Conservation (phyloP, 345 rosid species). For the Tarenaya hassleriana region DNA sequence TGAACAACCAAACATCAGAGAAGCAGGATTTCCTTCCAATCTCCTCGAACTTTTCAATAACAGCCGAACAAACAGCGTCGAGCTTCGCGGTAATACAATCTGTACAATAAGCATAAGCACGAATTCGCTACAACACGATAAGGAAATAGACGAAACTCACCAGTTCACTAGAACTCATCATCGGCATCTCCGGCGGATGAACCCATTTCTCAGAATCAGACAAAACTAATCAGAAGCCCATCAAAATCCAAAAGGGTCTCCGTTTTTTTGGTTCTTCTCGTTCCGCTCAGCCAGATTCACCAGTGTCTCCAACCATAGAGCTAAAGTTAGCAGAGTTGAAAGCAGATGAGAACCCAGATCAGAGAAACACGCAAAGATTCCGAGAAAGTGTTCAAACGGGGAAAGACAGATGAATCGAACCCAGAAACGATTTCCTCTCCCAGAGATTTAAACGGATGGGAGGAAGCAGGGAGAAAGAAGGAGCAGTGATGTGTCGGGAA, state of each 20-base stretch:
- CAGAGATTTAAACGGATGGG: too few relatives aligned
- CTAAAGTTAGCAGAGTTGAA: neutral
- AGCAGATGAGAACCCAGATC: conserved; percentile 28
- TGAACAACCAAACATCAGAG: conserved; percentile 8
- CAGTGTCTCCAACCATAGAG: conserved; percentile 8
- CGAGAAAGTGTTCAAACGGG: conserved; percentile 3
- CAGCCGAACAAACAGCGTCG: neutral
- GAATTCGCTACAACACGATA: neutral
- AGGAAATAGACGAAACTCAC: conserved; percentile 15
- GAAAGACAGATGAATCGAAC: too few relatives aligned
- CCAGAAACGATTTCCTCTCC: too few relatives aligned
- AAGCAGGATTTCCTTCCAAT: neutral
- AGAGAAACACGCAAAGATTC: conserved; percentile 10
- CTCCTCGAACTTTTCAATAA: conserved; percentile 1
- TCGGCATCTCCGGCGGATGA: neutral
- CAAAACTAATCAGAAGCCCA: conserved; percentile 8
- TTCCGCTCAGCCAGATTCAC: conserved; percentile 10
- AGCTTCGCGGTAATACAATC: conserved; percentile 2
- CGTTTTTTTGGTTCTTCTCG: neutral
- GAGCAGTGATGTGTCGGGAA: too few relatives aligned
- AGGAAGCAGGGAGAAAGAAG: too few relatives aligned
- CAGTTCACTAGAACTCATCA: neutral
- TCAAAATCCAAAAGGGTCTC: neutral
- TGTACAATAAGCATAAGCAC: neutral
- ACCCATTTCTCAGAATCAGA: conserved; percentile 17